Evolutionary conservation across 495 filamentous ascomycete genomes (phyloP).

Genomic region (Trichoderma gamsii): DNA sequence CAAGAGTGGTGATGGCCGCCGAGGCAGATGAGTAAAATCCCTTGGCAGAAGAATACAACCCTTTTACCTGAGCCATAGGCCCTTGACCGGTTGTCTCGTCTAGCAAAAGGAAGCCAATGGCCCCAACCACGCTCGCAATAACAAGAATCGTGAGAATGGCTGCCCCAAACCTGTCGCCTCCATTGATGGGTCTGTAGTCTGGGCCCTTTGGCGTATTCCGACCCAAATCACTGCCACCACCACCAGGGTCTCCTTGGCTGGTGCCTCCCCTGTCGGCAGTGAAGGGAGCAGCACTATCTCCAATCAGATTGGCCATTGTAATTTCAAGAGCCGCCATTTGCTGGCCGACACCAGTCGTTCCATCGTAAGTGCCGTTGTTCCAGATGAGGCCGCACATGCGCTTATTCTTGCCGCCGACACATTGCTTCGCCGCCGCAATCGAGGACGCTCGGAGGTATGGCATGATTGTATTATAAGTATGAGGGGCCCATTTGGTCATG

Average conservation of each 20-base stretch:
- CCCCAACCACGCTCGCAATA: conserved; percentile 27
- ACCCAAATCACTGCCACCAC: conserved; percentile 46
- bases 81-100: conserved; percentile 26
- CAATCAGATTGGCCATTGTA: conserved; percentile 54
- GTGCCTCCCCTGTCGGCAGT: conserved; percentile 66
- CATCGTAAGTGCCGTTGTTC: conserved; percentile 50
- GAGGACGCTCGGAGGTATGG: conserved; percentile 58
- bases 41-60: background rate
- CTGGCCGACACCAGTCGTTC: conserved; percentile 56
- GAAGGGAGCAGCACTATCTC: conserved; percentile 44
- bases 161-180: conserved; percentile 54
- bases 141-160: conserved; percentile 50
- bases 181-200: conserved; percentile 34
- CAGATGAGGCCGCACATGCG: conserved; percentile 69
- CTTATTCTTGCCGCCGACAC: conserved; percentile 50
- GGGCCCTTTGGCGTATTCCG: conserved; percentile 24
- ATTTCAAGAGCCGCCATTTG: conserved; percentile 66
- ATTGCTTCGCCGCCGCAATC: conserved; percentile 58
- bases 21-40: background rate
- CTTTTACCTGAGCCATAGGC: conserved; percentile 5
- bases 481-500: conserved; percentile 63
- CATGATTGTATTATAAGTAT: conserved; percentile 46
- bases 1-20: background rate
- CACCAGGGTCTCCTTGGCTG: conserved; percentile 63
- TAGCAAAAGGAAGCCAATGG: conserved; percentile 31